Evolutionary conservation across 768 basidiomycete genomes (phyloP).

Genomic region (Hirschioporus abietinus): DNA sequence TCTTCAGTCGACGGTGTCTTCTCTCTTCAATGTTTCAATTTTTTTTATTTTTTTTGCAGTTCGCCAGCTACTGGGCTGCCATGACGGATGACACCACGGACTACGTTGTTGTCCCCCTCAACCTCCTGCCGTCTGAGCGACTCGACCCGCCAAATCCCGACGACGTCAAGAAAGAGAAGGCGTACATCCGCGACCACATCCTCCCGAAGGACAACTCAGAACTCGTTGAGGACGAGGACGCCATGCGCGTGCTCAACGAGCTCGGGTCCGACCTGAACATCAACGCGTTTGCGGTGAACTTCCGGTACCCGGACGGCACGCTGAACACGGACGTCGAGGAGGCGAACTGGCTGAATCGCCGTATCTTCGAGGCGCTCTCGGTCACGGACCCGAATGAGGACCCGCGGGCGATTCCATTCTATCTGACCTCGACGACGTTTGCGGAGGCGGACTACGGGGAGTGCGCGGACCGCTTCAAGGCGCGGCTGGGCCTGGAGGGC

Average conservation of each 20-base stretch:
- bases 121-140: slow-evolving; percentile 30
- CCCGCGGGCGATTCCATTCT: slow-evolving; percentile 19
- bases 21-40: neutral
- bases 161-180: slow-evolving; percentile 24
- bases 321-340: slow-evolving; percentile 33
- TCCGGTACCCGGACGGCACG: slow-evolving; percentile 19
- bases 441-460: slow-evolving; percentile 28
- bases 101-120: slow-evolving; percentile 37
- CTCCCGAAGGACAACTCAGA: slow-evolving; percentile 25
- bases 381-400: slow-evolving; percentile 23
- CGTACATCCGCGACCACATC: slow-evolving; percentile 30
- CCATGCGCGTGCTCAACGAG: slow-evolving; percentile 21
- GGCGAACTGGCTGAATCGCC: slow-evolving; percentile 35
- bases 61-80: slow-evolving; percentile 25
- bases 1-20: neutral
- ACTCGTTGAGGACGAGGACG: slow-evolving; percentile 22
- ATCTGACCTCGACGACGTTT: slow-evolving; percentile 28
- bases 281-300: slow-evolving; percentile 41
- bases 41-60: slow-evolving; percentile 28
- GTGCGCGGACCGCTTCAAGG: slow-evolving; percentile 31
- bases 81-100: slow-evolving; percentile 28
- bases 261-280: slow-evolving; percentile 39
- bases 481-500: slow-evolving; percentile 27
- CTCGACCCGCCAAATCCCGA: neutral
- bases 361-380: slow-evolving; percentile 35